Evolutionary conservation across 2,329 filamentous ascomycete genomes (phyloP), one percentile per base, ranked within the genome.

Genomic region (Epichloe elymi): DNA sequence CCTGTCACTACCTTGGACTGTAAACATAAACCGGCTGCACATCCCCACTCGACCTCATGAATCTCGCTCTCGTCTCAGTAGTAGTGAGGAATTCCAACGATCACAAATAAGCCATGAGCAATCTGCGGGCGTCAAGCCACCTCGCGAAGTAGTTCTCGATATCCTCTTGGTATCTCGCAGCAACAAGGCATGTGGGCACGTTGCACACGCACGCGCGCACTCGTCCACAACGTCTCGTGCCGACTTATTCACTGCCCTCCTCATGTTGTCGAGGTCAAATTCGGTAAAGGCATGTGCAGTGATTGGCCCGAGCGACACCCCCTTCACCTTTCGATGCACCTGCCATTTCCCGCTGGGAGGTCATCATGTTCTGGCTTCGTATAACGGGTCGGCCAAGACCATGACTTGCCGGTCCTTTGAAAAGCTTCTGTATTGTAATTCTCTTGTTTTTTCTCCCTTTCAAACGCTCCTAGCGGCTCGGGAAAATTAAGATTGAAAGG

Each of bases 251-350:
- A 23, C 14, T 23, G n/a, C 36, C 23, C 46, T 39, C 37, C 23
- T 35, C 26, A 19, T 41, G 51, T 45, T 45, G 51, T 26, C 17
- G 19, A 36, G 46, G 55, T 51, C 54, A 57, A 57, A 54, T 56
- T 56, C 61, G 62, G 62, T 63, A 57, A 59, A 54, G 39, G 48
- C 40, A 55, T 50, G 56, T 50, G 44, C 45, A 15, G 53, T 61
- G 53, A 63, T 64, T 63, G 60, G 61, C 33, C 38, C 8, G 39
- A 33, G 15, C 15, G 23, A n/a, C 20, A 30, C 44, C 26, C n/a
- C 26, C 10, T 26, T 14, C 36, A 17, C 15, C 10, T 40, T 15
- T 26, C 53, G 19, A 14, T 51, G 11, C 4, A 35, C n/a, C 33
- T 26, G 49, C 39, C 26, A 35, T 20, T 17, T 36, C 19, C 23